Base-by-base conservation (phyloP, 805 yeast species). In the Wickerhamomyces pijperi region DNA sequence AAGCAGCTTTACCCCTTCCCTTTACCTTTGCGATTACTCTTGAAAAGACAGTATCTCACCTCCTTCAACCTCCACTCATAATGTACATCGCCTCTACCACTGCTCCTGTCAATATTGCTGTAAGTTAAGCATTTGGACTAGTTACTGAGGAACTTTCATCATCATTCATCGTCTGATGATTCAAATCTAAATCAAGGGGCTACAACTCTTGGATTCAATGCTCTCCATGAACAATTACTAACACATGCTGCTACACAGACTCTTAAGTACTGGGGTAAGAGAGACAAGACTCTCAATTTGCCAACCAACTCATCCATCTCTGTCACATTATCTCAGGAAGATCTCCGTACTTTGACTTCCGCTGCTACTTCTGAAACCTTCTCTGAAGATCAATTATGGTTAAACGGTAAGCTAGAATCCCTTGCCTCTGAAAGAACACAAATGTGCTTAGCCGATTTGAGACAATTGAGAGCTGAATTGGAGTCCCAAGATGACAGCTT, bases 251-350 rank as follows among this genome's bases (percentile, higher is more conserved):
- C 4, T 6, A 20, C 43, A 20, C 42, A 78, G 78, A 92, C 97
- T 32, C 71, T 92, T 47, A 92, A 92, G 64, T 92, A 92, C 67
- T 92, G 99, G 99, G 99, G 99, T 36, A 92, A 92, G 64, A 76
- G 98, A 56, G 97, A 92, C 62, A 79, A 77, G 46, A 67, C 69
- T 36, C 74, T 92, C 54, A 92, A 92, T 56, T 68, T 92, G 39
- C 99, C 99, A 36, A 92, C 99, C 39, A 92, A 92, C 66, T 83
- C 94, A 12, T 87, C 97, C 21, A 87, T 92, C 49, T 85, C 96
- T 18, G 96, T 92, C 36, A 92, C 99, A 9, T 69, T 92, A 46
- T 75, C 94, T 4, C 97, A 90, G 62, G 76, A 80, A 43, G 97
- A 92, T 59, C 70, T 92, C 49, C 74, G 95, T 53, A 88, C 99